These are phyloP conservation scores for Lachancea mirantina DNA, from an alignment of 805 yeast species.

Conservation along the genomic window DNA sequence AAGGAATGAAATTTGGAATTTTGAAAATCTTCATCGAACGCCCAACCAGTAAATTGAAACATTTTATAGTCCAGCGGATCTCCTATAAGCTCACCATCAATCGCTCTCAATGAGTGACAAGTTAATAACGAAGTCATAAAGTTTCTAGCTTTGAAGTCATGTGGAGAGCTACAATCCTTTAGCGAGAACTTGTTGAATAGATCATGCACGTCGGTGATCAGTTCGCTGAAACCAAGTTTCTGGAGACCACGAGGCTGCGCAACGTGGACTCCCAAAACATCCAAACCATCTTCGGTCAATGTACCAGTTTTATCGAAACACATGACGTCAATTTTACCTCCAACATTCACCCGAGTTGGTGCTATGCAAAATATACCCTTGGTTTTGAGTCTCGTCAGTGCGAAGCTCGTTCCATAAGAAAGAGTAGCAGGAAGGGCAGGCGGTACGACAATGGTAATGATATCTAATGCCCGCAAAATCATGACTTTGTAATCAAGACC, in stretches of 20 bases:
- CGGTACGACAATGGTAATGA: constrained; percentile 94
- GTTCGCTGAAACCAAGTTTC: constrained; percentile 21
- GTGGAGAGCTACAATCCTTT: constrained; percentile 25
- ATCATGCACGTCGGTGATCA: constrained; percentile 19
- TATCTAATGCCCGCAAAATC: constrained; percentile 82
- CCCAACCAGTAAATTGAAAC: constrained; percentile 86
- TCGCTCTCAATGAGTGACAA: constrained; percentile 79
- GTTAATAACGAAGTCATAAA: constrained; percentile 40
- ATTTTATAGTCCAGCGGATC: constrained; percentile 91
- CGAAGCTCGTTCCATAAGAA: constrained; percentile 94
- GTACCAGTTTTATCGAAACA: constrained; percentile 98
- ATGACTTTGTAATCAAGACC: constrained; percentile 66
- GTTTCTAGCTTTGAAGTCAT: constrained; percentile 24
- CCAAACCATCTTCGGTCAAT: constrained; percentile 92
- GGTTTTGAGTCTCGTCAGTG: constrained; percentile 64
- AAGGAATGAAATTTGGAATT: constrained; percentile 32
- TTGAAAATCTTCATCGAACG: constrained; percentile 57
- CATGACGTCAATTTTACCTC: constrained; percentile 83
- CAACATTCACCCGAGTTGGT: constrained; percentile 92
- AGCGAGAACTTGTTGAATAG: constrained; percentile 25
- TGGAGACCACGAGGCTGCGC: constrained; percentile 17
- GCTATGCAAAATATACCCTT: constrained; percentile 79
- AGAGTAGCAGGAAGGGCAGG: constrained; percentile 98
- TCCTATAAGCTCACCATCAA: constrained; percentile 78
- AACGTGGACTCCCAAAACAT: constrained; percentile 62